Conservation (phyloP, 305 asterid species). For the Euphrasia arctica region DNA sequence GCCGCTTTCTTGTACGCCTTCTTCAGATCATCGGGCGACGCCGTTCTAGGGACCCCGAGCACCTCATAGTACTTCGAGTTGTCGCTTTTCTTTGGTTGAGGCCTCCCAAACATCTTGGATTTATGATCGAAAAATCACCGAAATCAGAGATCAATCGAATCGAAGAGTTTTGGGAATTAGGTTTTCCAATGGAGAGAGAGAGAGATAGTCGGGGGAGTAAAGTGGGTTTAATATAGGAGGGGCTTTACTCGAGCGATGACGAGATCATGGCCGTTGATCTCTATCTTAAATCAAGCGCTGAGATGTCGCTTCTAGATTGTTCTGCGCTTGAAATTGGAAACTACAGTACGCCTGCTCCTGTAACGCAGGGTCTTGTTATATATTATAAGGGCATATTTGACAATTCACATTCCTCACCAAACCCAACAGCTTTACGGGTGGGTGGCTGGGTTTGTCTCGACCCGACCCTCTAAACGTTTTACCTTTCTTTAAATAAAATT, state of each 20-base stretch:
- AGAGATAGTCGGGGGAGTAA: neutral
- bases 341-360: no score
- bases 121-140: neutral
- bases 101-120: constrained; percentile 70
- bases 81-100: constrained; percentile 72
- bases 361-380: no score
- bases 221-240: constrained; percentile 7
- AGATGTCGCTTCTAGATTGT: neutral
- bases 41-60: constrained; percentile 77
- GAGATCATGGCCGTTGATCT: constrained; percentile 22
- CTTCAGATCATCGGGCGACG: constrained; percentile 75
- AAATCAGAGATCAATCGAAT: neutral
- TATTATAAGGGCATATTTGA: no score
- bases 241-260: constrained; percentile 7
- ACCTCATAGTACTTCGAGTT: constrained; percentile 66
- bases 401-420: no score
- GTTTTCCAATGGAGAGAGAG: constrained; percentile 1
- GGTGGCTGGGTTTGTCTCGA: no score
- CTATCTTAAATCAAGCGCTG: neutral
- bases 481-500: no score
- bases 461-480: no score
- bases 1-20: constrained; percentile 89
- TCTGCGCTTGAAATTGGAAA: neutral
- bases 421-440: no score
- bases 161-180: neutral